Base-by-base conservation (phyloP, 306 rosid genomes). In the Quercus robur region DNA sequence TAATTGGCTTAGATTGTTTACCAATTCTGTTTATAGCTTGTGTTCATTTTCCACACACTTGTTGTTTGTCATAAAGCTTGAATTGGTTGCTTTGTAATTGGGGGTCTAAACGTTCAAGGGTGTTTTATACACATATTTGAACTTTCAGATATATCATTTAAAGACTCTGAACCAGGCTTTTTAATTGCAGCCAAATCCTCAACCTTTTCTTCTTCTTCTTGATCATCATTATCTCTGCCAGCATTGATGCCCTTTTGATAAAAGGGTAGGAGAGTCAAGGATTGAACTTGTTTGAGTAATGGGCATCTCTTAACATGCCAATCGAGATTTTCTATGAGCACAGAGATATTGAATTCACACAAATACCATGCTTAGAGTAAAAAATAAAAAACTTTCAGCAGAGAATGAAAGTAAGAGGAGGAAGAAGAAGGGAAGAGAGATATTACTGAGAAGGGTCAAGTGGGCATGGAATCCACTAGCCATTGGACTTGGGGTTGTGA, bases 291-390 rank as follows among this genome's bases (percentile, higher is more conserved):
- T 77, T 93, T 93, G 80, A 91, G 78, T 19, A 90, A 79, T 12
- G 98, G 99, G 80, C 98, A 95, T 80, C 91, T 92, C 84, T 85
- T 93, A 55, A 89, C 83, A 89, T 93, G 98, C 54, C 92, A 80
- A 56, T 91, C 84, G 14, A 95, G 85, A 81, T 95, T 90, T 81
- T 91, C 90, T 51, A 81, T 79, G 5, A 95, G 97, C 63, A 95
- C 97, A 57, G 91, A 88, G 83, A 98, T 95, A 75, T 54, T 64
- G 73, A 81, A 85, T 71, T 72, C 54, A 49, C 54, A 80, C 23
- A 79, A 58, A 87, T 66, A 70, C 44, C 21, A 59, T 1, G 74
- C 20, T 75, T 73, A 81, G 30, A 63, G 28, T 12, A 7, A 56
- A 75, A 77, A 25, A 56, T 21, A 33, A 33, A 33, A 33, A 3